phyloP scores from a whole-genome alignment of 176 grass and related monocot genomes.

The Tillandsia fasciculata region DNA sequence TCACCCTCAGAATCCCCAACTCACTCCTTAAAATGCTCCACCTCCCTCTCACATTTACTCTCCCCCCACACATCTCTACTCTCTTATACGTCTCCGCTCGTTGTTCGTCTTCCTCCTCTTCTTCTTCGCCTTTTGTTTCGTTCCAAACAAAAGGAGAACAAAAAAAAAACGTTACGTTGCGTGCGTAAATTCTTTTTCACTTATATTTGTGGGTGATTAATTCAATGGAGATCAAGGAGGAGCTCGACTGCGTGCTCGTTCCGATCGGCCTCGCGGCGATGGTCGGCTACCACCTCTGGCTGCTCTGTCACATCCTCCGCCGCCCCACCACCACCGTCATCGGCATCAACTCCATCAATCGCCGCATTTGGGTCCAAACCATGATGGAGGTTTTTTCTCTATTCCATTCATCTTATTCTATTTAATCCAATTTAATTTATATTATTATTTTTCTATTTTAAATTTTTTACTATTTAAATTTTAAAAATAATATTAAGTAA shows the following conservation, averaged over 20 bases:
- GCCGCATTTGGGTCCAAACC: slow-evolving; percentile 71
- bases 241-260: slow-evolving; percentile 36
- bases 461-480: not conserved
- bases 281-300: slow-evolving; percentile 51
- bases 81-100: not conserved
- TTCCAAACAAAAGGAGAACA: too few species aligned
- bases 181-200: too few species aligned
- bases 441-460: not conserved
- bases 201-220: not conserved
- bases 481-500: too few species aligned
- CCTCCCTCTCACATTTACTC: too few species aligned
- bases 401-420: not conserved
- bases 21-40: too few species aligned
- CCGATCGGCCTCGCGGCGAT: slow-evolving; percentile 17
- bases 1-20: too few species aligned
- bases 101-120: not conserved
- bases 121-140: not conserved
- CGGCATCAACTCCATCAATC: slow-evolving; percentile 79
- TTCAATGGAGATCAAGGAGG: slow-evolving; percentile 26
- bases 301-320: slow-evolving; percentile 37
- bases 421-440: not conserved
- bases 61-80: not conserved
- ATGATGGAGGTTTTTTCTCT: slow-evolving; percentile 53
- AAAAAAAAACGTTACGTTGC: too few species aligned
- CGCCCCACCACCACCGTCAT: slow-evolving; percentile 57